Conservation (phyloP, 208 protist genomes). For the Acanthamoeba lenticulata region DNA sequence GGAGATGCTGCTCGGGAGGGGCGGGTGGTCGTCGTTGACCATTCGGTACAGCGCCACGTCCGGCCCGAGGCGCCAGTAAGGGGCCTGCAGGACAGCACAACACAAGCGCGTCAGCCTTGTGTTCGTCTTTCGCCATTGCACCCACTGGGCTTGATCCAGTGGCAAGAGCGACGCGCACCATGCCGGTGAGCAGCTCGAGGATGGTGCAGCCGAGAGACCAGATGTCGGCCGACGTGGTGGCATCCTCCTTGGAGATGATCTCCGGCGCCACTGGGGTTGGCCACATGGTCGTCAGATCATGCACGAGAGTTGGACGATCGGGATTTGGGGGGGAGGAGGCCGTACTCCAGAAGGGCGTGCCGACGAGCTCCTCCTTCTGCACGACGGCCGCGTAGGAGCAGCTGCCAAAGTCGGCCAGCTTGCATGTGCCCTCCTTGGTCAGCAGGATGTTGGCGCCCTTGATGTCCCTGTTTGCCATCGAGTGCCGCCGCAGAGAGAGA, state of each 20-base stretch:
- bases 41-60: constrained; percentile 91
- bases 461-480: constrained; percentile 84
- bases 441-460: constrained; percentile 88
- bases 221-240: background rate
- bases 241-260: constrained; percentile 62
- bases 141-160: no score
- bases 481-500: background rate
- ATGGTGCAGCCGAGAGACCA: constrained; percentile 91
- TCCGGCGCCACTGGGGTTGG: constrained; percentile 88
- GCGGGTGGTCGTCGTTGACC: constrained; percentile 84
- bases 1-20: background rate
- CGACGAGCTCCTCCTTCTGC: constrained; percentile 83
- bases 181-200: constrained; percentile 92
- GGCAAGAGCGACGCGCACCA: constrained; percentile 64
- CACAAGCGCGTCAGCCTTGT: no score
- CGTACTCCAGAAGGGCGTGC: constrained; percentile 92
- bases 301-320: background rate
- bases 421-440: constrained; percentile 88
- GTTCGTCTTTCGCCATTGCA: no score
- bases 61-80: constrained; percentile 91
- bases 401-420: constrained; percentile 98
- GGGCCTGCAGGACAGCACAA: constrained; percentile 77
- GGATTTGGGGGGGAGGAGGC: background rate
- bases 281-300: background rate
- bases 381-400: constrained; percentile 89